These are phyloP conservation scores for Trametes versicolor DNA, from an alignment of 1,284 basidiomycete species.

Conservation along the genomic window DNA sequence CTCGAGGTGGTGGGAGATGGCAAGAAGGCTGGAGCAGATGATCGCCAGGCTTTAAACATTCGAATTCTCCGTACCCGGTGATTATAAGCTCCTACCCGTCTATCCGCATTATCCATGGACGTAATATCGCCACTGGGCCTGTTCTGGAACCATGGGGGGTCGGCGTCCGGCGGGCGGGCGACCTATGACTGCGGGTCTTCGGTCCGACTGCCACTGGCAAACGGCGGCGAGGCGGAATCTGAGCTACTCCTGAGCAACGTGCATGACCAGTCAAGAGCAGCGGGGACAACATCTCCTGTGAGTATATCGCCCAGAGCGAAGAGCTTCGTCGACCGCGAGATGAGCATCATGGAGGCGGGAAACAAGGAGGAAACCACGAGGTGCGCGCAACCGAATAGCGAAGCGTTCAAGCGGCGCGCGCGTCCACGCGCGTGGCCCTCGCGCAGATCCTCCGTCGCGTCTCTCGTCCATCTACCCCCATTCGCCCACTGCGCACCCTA, in stretches of 20 bases:
- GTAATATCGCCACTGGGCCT: slow-evolving; percentile 20
- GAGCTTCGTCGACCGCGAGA: neutral
- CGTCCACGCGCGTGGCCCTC: neutral
- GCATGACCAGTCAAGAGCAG: no score
- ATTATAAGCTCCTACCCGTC: neutral
- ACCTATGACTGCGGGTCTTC: slow-evolving; percentile 13
- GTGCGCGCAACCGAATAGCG: neutral
- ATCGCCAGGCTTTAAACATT: slow-evolving; percentile 13
- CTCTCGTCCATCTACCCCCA: neutral
- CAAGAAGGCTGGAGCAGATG: neutral
- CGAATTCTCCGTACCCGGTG: neutral
- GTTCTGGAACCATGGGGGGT: slow-evolving; percentile 16
- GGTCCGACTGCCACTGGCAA: slow-evolving; percentile 7
- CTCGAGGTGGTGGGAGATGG: neutral
- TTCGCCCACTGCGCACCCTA: neutral
- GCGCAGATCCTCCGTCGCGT: slow-evolving; percentile 1
- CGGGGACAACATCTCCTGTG: no score
- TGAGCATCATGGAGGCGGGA: neutral
- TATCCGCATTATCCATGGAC: slow-evolving; percentile 8
- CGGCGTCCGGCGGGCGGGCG: slow-evolving; percentile 5
- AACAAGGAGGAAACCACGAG: neutral
- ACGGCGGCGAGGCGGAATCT: slow-evolving; percentile 1
- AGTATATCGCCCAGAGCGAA: no score
- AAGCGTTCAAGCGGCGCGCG: slow-evolving; percentile 1
- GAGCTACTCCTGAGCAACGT: neutral